Evolutionary conservation across 2,329 filamentous ascomycete species (phyloP), one percentile per base, ranked within the genome.

Genomic region (Cercospora berteroae): DNA sequence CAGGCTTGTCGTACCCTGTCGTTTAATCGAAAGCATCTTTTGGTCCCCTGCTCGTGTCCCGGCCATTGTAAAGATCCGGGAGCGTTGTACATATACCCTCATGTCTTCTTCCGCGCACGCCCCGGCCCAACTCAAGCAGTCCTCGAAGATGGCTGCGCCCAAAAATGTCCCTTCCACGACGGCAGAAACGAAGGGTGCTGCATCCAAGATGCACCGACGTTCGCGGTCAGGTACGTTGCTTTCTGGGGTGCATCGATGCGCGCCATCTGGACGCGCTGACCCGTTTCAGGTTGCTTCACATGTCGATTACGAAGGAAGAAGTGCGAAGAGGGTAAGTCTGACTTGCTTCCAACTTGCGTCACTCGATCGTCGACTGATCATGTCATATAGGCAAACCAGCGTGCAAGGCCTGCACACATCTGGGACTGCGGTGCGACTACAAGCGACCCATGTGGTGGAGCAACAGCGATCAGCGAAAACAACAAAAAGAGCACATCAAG

Each of bases 361-460:
- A 13, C 44, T 20, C 44, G 18, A 23, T 3, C 7, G 16, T 29
- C 6, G 13, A 57, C 25, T 57, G 23, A 29, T 27, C 52, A 57
- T 25, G 5, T 33, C 29, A 9, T 18, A 10, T 16, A 57, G 52
- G 52, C 25, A 89, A 88, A 75, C 84, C 86, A n/a, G 79, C 83
- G 60, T 90, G 88, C 78, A 84, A 83, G 74, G 87, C 88, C 67
- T 90, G 88, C 81, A 84, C 82, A 71, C 86, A 89, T 77, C 89
- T 99, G 65, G 91, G 91, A 63, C 86, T 99, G 66, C 85, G 86
- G 76, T 99, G 95, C 83, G 93, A 98, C 84, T 99, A 98, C 84
- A 97, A 96, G 85, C 86, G 94, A 77, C 95, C 95, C 42, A 88
- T 92, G 82, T 99, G 95, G 95, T 99, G 95, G 95, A 91, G 90